These are phyloP conservation scores for Goffeauzyma gilvescens DNA, from an alignment of 768 basidiomycete genomes.

Conservation along the genomic window DNA sequence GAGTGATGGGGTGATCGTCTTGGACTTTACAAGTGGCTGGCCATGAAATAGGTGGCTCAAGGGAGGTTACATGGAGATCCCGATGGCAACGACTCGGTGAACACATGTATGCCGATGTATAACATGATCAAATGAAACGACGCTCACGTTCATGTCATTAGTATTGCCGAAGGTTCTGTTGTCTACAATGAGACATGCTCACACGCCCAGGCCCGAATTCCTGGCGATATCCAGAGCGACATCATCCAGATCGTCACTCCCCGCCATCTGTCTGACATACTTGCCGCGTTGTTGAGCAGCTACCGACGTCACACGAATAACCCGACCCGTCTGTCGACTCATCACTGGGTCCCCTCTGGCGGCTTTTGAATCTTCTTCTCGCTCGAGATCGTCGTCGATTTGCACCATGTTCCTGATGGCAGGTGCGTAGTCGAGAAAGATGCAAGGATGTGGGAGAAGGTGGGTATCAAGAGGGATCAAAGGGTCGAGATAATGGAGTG, in stretches of 20 bases:
- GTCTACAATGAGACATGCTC: no score
- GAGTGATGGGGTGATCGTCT: no score
- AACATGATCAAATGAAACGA: no score
- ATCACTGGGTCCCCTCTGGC: constrained; percentile 17
- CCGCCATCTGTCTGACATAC: constrained; percentile 17
- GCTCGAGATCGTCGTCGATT: constrained; percentile 41
- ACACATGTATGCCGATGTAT: no score
- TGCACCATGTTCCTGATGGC: constrained; percentile 46
- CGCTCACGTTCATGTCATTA: no score
- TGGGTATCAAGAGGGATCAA: constrained; percentile 37
- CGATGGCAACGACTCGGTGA: no score
- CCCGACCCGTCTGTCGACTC: constrained; percentile 26
- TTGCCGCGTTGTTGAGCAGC: constrained; percentile 3
- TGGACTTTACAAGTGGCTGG: no score
- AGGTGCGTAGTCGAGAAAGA: constrained; percentile 54
- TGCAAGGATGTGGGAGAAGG: constrained; percentile 36
- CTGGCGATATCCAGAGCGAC: constrained; percentile 2
- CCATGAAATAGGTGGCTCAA: no score
- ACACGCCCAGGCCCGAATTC: background rate
- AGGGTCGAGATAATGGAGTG: constrained; percentile 36
- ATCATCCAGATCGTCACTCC: constrained; percentile 8
- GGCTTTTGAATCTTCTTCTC: constrained; percentile 18
- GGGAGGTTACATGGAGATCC: no score
- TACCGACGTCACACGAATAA: constrained; percentile 12
- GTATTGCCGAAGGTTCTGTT: no score